These are phyloP conservation scores for Lophium mytilinum DNA, from an alignment of 495 filamentous ascomycete species.

Conservation along the genomic window DNA sequence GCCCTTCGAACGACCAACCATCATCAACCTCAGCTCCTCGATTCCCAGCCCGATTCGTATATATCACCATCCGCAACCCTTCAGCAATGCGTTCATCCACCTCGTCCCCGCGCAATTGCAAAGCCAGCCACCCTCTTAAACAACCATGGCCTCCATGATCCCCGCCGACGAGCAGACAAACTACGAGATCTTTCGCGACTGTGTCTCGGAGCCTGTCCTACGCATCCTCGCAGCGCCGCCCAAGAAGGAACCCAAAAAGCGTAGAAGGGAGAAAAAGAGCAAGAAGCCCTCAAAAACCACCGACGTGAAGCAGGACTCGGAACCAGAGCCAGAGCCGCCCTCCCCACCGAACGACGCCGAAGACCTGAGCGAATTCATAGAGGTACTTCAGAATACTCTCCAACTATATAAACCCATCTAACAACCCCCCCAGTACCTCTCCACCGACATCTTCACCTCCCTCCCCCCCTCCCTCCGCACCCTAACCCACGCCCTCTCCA, in stretches of 20 bases:
- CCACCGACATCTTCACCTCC: constrained; percentile 55
- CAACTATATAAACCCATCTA: neutral
- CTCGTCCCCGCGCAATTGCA: too few species aligned
- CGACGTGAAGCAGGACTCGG: constrained; percentile 27
- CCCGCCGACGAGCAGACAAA: constrained; percentile 41
- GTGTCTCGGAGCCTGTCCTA: constrained; percentile 50
- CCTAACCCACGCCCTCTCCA: constrained; percentile 50
- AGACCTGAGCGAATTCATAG: constrained; percentile 67
- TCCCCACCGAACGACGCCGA: constrained; percentile 46
- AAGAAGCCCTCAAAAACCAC: constrained; percentile 27
- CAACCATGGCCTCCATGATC: constrained; percentile 14
- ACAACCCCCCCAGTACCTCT: constrained; percentile 51
- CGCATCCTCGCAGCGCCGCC: constrained; percentile 41
- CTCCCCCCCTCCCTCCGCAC: constrained; percentile 53
- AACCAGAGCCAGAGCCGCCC: constrained; percentile 21
- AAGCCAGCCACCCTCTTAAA: neutral
- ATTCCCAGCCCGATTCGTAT: neutral
- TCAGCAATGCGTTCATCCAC: too few species aligned
- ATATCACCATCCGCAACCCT: too few species aligned
- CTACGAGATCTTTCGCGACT: constrained; percentile 64
- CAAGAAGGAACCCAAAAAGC: constrained; percentile 36
- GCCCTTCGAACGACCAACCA: too few species aligned
- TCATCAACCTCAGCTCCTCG: neutral
- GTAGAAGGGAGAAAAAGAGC: constrained; percentile 29
- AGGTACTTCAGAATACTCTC: constrained; percentile 40